Evolutionary conservation across 495 filamentous ascomycete species (phyloP).

Genomic region (Talaromyces nanjingensis): DNA sequence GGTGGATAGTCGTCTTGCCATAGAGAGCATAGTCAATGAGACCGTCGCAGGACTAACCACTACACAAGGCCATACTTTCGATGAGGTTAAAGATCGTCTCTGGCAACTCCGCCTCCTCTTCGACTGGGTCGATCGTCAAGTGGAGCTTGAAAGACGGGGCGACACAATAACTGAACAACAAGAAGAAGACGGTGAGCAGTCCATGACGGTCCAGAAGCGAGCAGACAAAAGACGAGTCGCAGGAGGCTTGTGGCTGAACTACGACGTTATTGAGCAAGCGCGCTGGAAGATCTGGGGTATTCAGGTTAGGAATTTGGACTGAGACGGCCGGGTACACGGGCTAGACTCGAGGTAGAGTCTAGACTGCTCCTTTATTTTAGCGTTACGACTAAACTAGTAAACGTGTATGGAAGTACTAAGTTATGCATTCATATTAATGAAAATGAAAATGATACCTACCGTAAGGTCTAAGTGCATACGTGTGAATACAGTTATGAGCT

Average conservation of each 20-base stretch:
- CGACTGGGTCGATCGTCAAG: slow-evolving; percentile 62
- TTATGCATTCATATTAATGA: not conserved
- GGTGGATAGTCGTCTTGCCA: slow-evolving; percentile 69
- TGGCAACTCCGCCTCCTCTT: slow-evolving; percentile 74
- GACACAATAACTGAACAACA: slow-evolving; percentile 5
- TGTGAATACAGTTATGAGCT: not conserved
- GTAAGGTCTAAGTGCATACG: not conserved
- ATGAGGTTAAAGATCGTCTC: slow-evolving; percentile 53
- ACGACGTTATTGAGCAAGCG: slow-evolving; percentile 37
- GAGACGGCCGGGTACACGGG: not conserved
- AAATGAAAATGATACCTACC: too few relatives aligned
- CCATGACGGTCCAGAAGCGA: not conserved
- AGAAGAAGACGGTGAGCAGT: not conserved
- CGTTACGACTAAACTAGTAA: not conserved
- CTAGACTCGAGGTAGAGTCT: not conserved
- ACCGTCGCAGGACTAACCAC: slow-evolving; percentile 31
- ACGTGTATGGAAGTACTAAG: not conserved
- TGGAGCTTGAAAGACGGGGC: slow-evolving; percentile 26
- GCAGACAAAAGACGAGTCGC: not conserved
- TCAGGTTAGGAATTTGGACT: slow-evolving; percentile 44
- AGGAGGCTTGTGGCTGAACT: slow-evolving; percentile 32
- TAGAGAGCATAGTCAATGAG: slow-evolving; percentile 56
- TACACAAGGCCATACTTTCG: slow-evolving; percentile 20
- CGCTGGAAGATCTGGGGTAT: slow-evolving; percentile 46
- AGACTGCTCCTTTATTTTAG: not conserved